Evolutionary conservation across 2,329 filamentous ascomycete species (phyloP), one percentile per base, ranked within the genome.

Genomic region (Hypoxylon sp.): DNA sequence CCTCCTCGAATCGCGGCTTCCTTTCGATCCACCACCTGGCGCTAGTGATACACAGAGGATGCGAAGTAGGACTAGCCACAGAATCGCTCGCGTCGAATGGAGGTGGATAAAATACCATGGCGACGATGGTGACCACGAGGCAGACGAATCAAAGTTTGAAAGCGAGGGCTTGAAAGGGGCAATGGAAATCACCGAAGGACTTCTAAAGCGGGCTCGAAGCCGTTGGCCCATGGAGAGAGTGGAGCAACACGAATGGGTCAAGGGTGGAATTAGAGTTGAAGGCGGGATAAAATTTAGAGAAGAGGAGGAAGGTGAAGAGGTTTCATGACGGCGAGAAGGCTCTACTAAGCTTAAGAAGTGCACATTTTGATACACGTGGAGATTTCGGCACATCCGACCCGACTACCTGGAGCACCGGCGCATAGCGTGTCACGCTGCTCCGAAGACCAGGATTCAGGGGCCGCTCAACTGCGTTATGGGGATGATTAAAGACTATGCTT

Each of bases 1-100:
- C 1, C 86, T 98, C 2, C 90, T 98, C 78, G 96, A 99, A 80
- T 91, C 91, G n/a, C 87, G 95, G 26, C 81, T 99, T 16, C 96
- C 96, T 0, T 99, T 99, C 72, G 96, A 99, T 75, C 92, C 93
- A 0, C 87, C 92, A 4, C 94, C 95, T 0, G 91, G 91, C 14
- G 91, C 92, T 72, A 91, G 89, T 49, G 93, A 93, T 72, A 88
- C 88, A 24, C 86, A 90, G 68, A 88, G 91, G 71, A 90, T 93
- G 85, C 84, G 91, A 72, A 94, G 91, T 71, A 85, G 93, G 58
- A 95, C 93, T 0, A 95, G 91, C 54, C 96, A 99, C 76, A 90
- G 94, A n/a, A 98, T 99, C 65, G 96, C 96, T 1, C 86, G 96
- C 33, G 92, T 94, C 52, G 96, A 99, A 76, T 99, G 96, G 96